A percentile compares a stretch with the other conserved stretches of the same genome.
Conservation (phyloP, 164 flowering plant genomes). For the Stephania cephalantha region DNA sequence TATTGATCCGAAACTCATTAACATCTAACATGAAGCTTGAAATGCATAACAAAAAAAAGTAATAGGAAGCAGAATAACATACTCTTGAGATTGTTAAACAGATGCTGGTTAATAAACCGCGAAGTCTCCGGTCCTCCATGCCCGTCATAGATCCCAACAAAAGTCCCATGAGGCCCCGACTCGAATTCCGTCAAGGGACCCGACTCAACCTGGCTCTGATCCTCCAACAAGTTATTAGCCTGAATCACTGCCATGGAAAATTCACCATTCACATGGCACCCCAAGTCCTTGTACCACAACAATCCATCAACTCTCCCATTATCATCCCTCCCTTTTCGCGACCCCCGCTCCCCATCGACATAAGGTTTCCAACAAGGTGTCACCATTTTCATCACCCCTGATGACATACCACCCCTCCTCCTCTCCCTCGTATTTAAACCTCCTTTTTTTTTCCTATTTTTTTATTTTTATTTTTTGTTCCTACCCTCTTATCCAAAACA, state of each 20-base stretch:
- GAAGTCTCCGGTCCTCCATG: constrained; percentile 97
- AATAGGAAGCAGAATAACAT: constrained; percentile 24
- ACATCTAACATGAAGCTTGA: not conserved
- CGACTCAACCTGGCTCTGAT: constrained; percentile 78
- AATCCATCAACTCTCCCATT: constrained; percentile 58
- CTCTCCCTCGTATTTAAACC: constrained; percentile 19
- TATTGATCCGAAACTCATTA: not conserved
- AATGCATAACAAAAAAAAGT: not conserved
- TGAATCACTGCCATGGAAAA: constrained; percentile 89
- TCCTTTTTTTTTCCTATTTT: no score
- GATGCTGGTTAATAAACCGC: constrained; percentile 52
- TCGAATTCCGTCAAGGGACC: constrained; percentile 66
- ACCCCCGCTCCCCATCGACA: constrained; percentile 35
- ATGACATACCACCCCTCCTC: constrained; percentile 50
- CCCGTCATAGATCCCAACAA: constrained; percentile 89
- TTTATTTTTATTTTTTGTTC: no score
- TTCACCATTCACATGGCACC: constrained; percentile 70
- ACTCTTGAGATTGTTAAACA: constrained; percentile 71
- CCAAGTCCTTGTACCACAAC: constrained; percentile 78
- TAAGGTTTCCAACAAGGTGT: constrained; percentile 73
- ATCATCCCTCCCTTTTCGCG: constrained; percentile 31
- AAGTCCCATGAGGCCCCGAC: constrained; percentile 75
- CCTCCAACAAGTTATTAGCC: constrained; percentile 74
- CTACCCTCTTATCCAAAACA: constrained; percentile 34
- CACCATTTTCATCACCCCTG: constrained; percentile 48